phyloP scores from a whole-genome alignment of 352 stramenopile species.

The Sclerospora graminicola region DNA sequence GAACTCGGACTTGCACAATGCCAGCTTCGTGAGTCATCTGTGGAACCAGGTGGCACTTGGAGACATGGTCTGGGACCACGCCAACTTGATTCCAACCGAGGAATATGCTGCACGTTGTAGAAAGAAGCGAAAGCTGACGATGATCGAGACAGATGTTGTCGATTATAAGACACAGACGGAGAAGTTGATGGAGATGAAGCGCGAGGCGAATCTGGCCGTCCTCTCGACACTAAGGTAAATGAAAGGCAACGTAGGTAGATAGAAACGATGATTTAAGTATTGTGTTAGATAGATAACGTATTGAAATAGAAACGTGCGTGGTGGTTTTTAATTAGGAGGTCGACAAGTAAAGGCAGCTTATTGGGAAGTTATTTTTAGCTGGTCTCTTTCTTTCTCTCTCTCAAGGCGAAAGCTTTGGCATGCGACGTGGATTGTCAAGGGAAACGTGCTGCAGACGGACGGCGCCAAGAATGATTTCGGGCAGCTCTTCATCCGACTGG shows the following conservation, averaged over 20 bases:
- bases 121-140: constrained; percentile 8
- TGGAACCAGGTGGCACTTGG: constrained; percentile 74
- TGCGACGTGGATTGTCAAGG: constrained; percentile 60
- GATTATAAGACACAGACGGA: neutral
- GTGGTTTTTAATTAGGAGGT: too few relatives aligned
- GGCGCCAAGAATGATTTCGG: constrained; percentile 67
- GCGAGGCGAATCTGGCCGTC: constrained; percentile 13
- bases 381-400: too few relatives aligned
- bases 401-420: constrained; percentile 28
- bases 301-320: too few relatives aligned
- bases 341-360: too few relatives aligned
- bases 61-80: constrained; percentile 66
- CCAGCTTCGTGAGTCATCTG: constrained; percentile 71
- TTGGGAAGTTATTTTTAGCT: too few relatives aligned
- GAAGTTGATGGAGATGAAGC: constrained; percentile 5
- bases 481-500: constrained; percentile 80
- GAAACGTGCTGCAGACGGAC: constrained; percentile 78
- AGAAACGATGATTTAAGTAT: constrained; percentile 11
- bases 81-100: constrained; percentile 40
- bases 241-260: constrained; percentile 4
- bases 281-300: constrained; percentile 9
- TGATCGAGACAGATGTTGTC: neutral
- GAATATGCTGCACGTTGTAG: constrained; percentile 6
- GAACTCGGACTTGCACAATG: constrained; percentile 74
- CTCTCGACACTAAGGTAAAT: constrained; percentile 17